phyloP scores from a whole-genome alignment of 2,329 filamentous ascomycete genomes.

The Pseudocercospora cruenta region DNA sequence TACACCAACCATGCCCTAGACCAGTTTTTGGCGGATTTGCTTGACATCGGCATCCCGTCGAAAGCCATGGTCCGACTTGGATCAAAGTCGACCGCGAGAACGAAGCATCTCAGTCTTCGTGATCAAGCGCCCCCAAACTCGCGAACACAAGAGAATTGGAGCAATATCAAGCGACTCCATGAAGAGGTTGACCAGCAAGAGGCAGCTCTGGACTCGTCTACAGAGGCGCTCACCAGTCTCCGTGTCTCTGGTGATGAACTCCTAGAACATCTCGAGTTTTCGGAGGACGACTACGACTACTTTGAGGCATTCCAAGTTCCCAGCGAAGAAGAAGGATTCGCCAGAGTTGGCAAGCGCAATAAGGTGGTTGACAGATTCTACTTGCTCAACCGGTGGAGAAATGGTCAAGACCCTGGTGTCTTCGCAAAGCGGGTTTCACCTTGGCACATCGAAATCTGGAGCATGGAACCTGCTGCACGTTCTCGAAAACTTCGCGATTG shows the following conservation, averaged over 20 bases:
- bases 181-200: not conserved
- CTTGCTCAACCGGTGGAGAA: not conserved
- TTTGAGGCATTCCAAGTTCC: not conserved
- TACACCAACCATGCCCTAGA: not conserved
- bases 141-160: not conserved
- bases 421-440: not conserved
- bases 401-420: not conserved
- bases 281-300: not conserved
- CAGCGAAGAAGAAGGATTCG: not conserved
- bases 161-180: not conserved
- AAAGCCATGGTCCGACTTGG: constrained; percentile 64
- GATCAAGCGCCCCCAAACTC: constrained; percentile 47
- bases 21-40: constrained; percentile 52
- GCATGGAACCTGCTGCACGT: not conserved
- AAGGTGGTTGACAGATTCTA: not conserved
- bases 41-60: constrained; percentile 52
- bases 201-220: not conserved
- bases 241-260: not conserved
- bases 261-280: not conserved
- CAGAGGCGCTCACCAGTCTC: not conserved
- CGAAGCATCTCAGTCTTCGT: constrained; percentile 62
- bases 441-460: not conserved
- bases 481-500: not conserved
- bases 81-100: constrained; percentile 54
- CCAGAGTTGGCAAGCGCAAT: not conserved